Evolutionary conservation across 73 alveolate species (phyloP), one percentile per base, ranked within the genome.

Genomic region (Vitrella brassicaformis): DNA sequence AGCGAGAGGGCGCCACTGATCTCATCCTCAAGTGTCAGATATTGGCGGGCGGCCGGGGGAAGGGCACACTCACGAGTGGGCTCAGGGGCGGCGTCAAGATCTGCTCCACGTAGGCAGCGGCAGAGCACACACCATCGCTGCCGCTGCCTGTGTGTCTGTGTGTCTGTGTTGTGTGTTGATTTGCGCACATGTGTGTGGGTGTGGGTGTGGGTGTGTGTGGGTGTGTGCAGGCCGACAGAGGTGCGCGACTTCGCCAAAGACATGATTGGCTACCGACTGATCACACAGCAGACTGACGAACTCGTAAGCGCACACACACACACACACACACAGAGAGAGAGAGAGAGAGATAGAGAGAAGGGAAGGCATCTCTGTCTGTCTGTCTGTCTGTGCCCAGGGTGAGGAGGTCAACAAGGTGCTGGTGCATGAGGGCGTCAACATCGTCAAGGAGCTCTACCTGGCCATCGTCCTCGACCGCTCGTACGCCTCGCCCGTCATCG

Each of bases 351-450:
- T n/a, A n/a, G n/a, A n/a, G n/a, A n/a, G n/a, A n/a, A n/a, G n/a
- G n/a, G n/a, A n/a, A n/a, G n/a, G n/a, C n/a, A n/a, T n/a, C n/a
- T n/a, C n/a, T n/a, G n/a, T n/a, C 25, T 19, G 30, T 30, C 25
- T 28, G 65, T 1, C 30, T 30, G 29, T 22, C 30, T 71, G 30
- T 31, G 72, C 72, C 19, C 31, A 81, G 81, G 94, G 94, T 30
- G 74, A 80, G 30, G 77, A 66, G 29, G 91, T 85, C 29, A 86
- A 88, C 66, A 73, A 91, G 29, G 92, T 88, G 27, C 75, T 85
- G 27, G 91, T 88, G 26, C 91, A 86, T 79, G 94, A 88, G 78
- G 92, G 94, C 25, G 91, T 85, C 31, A 89, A 85, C 74, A 86
- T 86, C 28, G 90, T 79, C 27, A 66, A 86, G 25, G 80, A 88